A percentile compares a stretch with the other conserved stretches of the same genome.
Conservation (phyloP, 768 basidiomycete genomes). For the Boletus rufocinnamomeus region DNA sequence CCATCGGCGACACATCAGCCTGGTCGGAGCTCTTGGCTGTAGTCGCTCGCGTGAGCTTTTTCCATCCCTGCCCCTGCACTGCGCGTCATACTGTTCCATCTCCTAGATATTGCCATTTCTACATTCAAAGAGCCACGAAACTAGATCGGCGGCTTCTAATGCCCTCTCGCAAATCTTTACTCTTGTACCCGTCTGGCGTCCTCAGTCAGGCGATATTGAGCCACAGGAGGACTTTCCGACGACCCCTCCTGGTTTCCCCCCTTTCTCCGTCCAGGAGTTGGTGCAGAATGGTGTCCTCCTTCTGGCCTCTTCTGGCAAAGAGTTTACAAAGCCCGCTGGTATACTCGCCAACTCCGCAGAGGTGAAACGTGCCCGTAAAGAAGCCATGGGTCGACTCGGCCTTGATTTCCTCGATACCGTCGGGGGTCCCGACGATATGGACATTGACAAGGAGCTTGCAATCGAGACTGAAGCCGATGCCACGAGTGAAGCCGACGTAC, state of each 20-base stretch:
- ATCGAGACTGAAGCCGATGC: conserved; percentile 53
- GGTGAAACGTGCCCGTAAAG: conserved; percentile 84
- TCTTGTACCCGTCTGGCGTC: conserved; percentile 77
- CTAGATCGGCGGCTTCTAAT: conserved; percentile 84
- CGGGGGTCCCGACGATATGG: conserved; percentile 75
- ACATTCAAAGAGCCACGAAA: conserved; percentile 90
- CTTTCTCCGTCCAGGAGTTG: conserved; percentile 75
- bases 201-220: conserved; percentile 32
- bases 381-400: conserved; percentile 85
- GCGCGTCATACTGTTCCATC: background rate
- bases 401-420: conserved; percentile 82
- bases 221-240: conserved; percentile 30
- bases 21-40: conserved; percentile 93
- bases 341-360: conserved; percentile 75
- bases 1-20: conserved; percentile 65
- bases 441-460: conserved; percentile 80
- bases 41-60: conserved; percentile 70
- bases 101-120: conserved; percentile 84
- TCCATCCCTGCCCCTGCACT: background rate
- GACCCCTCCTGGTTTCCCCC: conserved; percentile 60
- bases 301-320: conserved; percentile 91
- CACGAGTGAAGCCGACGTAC: conserved; percentile 43
- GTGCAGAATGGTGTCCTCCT: conserved; percentile 77
- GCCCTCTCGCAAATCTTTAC: conserved; percentile 88
- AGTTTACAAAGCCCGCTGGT: conserved; percentile 75